Percentiles rank a stretch among this genome's conserved stretches.
Evolutionary conservation across 352 stramenopile genomes (phyloP).

Genomic region (Pythium myriotylum): DNA sequence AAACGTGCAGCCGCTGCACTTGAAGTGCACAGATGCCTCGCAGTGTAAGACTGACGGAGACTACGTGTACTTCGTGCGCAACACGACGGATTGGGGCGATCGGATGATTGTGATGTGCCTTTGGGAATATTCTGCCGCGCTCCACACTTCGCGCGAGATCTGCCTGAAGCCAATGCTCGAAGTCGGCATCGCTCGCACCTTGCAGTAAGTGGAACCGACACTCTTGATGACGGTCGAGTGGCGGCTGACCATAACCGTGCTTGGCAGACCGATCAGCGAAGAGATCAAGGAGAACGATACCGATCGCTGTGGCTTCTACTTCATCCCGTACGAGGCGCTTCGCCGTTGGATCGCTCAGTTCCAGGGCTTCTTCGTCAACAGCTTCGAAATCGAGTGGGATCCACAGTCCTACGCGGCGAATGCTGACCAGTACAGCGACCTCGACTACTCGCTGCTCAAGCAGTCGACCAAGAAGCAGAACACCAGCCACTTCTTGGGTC

Average conservation of each 20-base stretch:
- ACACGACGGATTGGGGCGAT: constrained; percentile 82
- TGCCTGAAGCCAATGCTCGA: constrained; percentile 81
- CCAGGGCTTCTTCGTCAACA: constrained; percentile 84
- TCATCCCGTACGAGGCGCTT: constrained; percentile 80
- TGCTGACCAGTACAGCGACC: constrained; percentile 41
- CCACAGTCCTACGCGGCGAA: constrained; percentile 70
- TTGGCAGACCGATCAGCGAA: constrained; percentile 40
- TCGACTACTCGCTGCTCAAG: constrained; percentile 73
- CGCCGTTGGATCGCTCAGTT: constrained; percentile 78
- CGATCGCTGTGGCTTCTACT: constrained; percentile 82
- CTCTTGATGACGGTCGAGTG: background rate
- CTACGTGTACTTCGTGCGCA: constrained; percentile 78
- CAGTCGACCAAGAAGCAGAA: constrained; percentile 71
- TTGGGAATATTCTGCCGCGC: constrained; percentile 67
- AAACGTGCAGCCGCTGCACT: constrained; percentile 71
- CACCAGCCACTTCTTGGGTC: constrained; percentile 68
- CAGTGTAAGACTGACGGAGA: constrained; percentile 61
- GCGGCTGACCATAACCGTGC: background rate
- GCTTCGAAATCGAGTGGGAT: constrained; percentile 76
- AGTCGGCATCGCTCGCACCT: constrained; percentile 57
- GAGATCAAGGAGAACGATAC: constrained; percentile 77
- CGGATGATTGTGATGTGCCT: constrained; percentile 85
- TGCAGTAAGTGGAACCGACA: constrained; percentile 33
- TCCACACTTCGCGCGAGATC: constrained; percentile 51
- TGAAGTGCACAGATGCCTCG: constrained; percentile 59